Evolutionary conservation across 2,329 filamentous ascomycete species (phyloP), one percentile per base, ranked within the genome.

Genomic region (Pyricularia grisea): DNA sequence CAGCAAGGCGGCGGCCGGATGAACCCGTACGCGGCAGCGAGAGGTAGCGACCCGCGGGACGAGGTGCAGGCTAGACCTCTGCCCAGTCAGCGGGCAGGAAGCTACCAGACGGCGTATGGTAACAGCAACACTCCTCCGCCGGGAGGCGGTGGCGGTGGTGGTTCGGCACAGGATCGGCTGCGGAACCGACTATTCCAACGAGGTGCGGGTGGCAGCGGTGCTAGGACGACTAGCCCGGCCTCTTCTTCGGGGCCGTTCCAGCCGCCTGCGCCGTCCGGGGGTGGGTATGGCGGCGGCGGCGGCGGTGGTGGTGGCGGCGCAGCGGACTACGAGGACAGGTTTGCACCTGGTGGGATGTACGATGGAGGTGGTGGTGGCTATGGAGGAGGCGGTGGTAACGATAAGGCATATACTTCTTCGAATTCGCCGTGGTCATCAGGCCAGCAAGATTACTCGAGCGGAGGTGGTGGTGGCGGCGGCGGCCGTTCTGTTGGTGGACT

Each of bases 121-220:
- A 73, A 69, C 58, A 75, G 75, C 33, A 80, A 76, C 75, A 76
- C 79, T 20, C 71, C 73, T 33, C 61, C 71, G 20, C 58, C 67
- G 7, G 55, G 68, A 28, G 66, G 36, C 50, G 69, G 68, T 12
- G 74, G 76, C 72, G 75, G 77, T 74, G 81, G 83, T 2, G 83
- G 83, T 42, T 88, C 89, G 25, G 93, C 93, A 67, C 92, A 96
- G 80, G 92, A 97, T 74, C 84, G 92, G 73, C 81, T 97, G 73
- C 92, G 93, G 76, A 92, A 93, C 74, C 83, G 92, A 71, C 80
- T 97, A 65, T 93, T 93, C 84, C 88, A 87, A n/a, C 85, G 86
- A 30, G 66, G 65, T 12, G 63, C 28, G 61, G 83, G 92, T 84
- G 89, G 88, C n/a, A 85, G 87, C 33, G 83, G 83, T 5, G 79